These are phyloP conservation scores for Sedum album DNA, from an alignment of 164 flowering plant species.

Conservation along the genomic window DNA sequence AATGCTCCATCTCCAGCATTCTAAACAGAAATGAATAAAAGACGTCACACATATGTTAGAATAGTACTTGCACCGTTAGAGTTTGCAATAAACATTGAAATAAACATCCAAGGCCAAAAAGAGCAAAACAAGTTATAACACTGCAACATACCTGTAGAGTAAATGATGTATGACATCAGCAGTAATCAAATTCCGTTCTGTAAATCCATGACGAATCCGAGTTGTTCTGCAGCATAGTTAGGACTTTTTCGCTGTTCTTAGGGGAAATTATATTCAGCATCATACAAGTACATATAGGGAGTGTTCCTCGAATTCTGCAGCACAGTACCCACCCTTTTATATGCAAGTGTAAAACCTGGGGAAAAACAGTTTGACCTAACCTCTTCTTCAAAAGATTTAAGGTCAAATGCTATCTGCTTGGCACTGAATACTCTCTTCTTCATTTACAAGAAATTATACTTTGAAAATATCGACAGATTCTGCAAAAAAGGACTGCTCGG, in stretches of 20 bases:
- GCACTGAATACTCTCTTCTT: conserved; percentile 93
- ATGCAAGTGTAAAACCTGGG: conserved; percentile 67
- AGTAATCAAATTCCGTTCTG: conserved; percentile 97
- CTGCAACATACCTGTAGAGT: conserved; percentile 72
- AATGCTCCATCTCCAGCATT: conserved; percentile 83
- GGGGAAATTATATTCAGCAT: conserved; percentile 81
- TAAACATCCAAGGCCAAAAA: neutral
- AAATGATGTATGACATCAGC: conserved; percentile 97
- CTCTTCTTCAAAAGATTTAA: conserved; percentile 64
- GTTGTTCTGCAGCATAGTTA: conserved; percentile 97
- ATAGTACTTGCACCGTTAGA: neutral
- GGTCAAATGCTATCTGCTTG: conserved; percentile 87
- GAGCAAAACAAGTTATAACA: neutral
- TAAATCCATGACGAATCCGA: conserved; percentile 95
- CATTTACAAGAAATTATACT: conserved; percentile 69
- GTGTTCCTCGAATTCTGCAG: conserved; percentile 98
- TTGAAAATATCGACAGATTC: conserved; percentile 45
- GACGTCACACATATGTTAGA: neutral
- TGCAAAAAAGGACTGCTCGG: conserved; percentile 57
- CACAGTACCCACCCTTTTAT: conserved; percentile 98
- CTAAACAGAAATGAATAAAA: conserved; percentile 22
- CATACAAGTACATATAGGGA: conserved; percentile 96
- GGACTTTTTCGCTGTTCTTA: conserved; percentile 75
- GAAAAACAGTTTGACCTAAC: conserved; percentile 62
- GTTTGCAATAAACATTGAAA: neutral